phyloP scores from a whole-genome alignment of 208 protist species.

The Herpetomonas samuelpessoai region DNA sequence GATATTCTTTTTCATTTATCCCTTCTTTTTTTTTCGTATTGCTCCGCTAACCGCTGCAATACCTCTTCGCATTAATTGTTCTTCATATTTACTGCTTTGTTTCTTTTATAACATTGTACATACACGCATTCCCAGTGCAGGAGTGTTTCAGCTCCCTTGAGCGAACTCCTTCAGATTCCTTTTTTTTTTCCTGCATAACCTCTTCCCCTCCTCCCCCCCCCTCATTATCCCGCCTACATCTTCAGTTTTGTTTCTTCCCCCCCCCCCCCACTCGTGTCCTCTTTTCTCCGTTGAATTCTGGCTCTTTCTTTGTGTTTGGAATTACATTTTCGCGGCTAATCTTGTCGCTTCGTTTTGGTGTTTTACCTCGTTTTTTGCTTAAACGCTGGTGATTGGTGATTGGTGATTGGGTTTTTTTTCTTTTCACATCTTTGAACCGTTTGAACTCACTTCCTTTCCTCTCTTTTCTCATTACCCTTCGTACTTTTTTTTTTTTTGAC shows the following conservation, averaged over 20 bases:
- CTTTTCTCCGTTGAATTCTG: background rate
- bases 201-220: background rate
- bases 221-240: background rate
- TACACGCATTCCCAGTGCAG: background rate
- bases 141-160: no score
- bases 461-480: no score
- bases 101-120: conserved; percentile 4
- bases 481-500: no score
- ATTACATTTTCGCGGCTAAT: no score
- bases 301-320: conserved; percentile 8
- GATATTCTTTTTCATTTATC: conserved; percentile 2
- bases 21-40: conserved; percentile 17
- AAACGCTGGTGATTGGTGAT: no score
- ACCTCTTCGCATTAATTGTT: no score
- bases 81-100: conserved; percentile 9
- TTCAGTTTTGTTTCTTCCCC: background rate
- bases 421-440: no score
- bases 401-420: no score
- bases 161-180: conserved; percentile 7
- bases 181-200: conserved; percentile 11
- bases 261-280: background rate
- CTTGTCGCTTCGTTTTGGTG: background rate
- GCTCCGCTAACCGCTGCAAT: no score
- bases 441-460: no score
- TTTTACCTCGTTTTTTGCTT: background rate